Base-by-base conservation (phyloP, 2,329 filamentous ascomycete species). In the Fusarium sp. region DNA sequence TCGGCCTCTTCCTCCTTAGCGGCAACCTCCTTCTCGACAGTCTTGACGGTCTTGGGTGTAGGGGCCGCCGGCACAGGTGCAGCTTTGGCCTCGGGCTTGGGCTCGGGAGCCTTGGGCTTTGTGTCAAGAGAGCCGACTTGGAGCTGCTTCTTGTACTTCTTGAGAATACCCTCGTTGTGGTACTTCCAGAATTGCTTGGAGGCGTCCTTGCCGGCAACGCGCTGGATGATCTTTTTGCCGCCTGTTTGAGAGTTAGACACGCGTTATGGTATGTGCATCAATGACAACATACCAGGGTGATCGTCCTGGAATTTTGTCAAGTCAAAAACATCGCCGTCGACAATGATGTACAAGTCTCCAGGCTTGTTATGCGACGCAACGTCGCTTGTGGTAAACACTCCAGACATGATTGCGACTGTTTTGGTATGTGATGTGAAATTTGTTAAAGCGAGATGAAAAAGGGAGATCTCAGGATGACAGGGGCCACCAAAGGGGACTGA, bases 301-400 rank as follows among this genome's bases (percentile, higher is more conserved):
- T 94, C 92, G 64, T 94, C 91, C 79, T 93, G 91, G 80, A 95
- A 95, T 77, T 90, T 94, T 74, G 94, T 97, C 75, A 98, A 80
- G 78, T 99, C 95, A 81, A 97, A 98, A 72, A 98, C 95, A 81
- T 98, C 95, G 75, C 94, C 92, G 73, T 98, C 95, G 72, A 98
- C 90, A 70, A 97, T 89, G 76, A 98, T 93, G 89, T 91, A 98
- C 65, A 98, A 86, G 78, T 91, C 91, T 77, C 94, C 89, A 45
- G 91, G 81, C 84, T 95, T 97, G 86, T 94, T 97, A 82, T 98
- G 94, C 82, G 92, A 89, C 78, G 94, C 91, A 68, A 99, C 95
- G 79, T 98, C 94, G 84, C 88, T 88, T 71, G 90, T 86, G 56
- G 91, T 92, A 80, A 97, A 98, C 31, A 88, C 91, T 83, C 96